Evolutionary conservation across 1,139 yeast genomes (phyloP).

Genomic region (Saccharomyces hybrid): DNA sequence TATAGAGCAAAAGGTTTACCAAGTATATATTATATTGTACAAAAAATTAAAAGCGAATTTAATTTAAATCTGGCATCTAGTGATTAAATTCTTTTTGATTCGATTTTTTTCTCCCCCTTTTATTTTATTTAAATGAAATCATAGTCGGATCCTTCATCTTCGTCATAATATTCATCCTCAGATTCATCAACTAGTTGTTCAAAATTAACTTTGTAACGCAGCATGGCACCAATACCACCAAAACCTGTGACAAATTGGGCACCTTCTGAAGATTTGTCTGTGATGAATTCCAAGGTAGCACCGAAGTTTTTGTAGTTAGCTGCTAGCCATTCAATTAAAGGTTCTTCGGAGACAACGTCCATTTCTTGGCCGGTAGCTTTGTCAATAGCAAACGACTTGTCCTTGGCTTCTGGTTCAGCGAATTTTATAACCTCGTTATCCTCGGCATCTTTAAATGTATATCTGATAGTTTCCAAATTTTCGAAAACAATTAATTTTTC

Average conservation of each 20-base stretch:
- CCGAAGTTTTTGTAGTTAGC: constrained; percentile 91
- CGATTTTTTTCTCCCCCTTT: not conserved
- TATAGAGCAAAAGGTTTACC: constrained; percentile 1
- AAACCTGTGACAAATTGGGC: constrained; percentile 96
- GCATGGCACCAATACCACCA: constrained; percentile 96
- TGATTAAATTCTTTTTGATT: not conserved
- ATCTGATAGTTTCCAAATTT: constrained; percentile 77
- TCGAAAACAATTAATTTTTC: constrained; percentile 89
- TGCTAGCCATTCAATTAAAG: constrained; percentile 93
- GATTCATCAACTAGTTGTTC: constrained; percentile 88
- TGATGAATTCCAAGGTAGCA: constrained; percentile 90
- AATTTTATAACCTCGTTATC: constrained; percentile 71
- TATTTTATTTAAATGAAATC: constrained; percentile 30
- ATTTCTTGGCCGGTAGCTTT: constrained; percentile 82
- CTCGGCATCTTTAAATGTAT: constrained; percentile 75
- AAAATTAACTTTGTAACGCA: constrained; percentile 93
- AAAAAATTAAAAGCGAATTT: constrained; percentile 4
- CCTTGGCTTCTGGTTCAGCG: constrained; percentile 59
- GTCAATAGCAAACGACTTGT: constrained; percentile 71
- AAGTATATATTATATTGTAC: constrained; percentile 5
- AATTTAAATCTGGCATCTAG: not conserved
- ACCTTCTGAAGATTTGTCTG: constrained; percentile 95
- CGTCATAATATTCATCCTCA: constrained; percentile 84
- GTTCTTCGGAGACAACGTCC: constrained; percentile 75
- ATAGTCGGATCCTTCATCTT: constrained; percentile 48